These are phyloP conservation scores for Pleurostoma richardsiae DNA, from an alignment of 2,329 filamentous ascomycete species.

Conservation along the genomic window DNA sequence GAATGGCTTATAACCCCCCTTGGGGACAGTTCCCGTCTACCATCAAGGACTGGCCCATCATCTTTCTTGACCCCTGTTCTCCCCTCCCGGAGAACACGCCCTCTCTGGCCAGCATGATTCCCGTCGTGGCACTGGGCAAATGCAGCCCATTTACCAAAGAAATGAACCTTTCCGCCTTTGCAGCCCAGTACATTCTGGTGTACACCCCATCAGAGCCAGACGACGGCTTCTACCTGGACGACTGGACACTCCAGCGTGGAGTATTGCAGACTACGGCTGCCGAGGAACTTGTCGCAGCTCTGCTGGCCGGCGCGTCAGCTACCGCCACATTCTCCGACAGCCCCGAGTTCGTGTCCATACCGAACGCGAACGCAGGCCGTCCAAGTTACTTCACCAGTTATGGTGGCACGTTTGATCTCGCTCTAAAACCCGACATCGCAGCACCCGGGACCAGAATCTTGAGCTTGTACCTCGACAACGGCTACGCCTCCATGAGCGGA, in stretches of 20 bases:
- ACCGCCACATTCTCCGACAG: conserved; percentile 17
- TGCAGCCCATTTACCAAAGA: background rate
- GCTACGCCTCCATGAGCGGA: conserved; percentile 30
- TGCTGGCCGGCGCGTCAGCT: conserved; percentile 20
- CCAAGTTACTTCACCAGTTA: conserved; percentile 34
- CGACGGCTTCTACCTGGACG: background rate
- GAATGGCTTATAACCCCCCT: conserved; percentile 26
- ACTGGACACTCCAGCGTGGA: background rate
- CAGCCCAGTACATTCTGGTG: background rate
- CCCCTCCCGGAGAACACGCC: conserved; percentile 14
- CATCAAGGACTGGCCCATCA: conserved; percentile 26
- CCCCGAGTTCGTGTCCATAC: background rate
- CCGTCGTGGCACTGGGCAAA: conserved; percentile 8
- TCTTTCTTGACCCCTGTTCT: conserved; percentile 18
- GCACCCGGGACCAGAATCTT: conserved; percentile 37
- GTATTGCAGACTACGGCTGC: background rate
- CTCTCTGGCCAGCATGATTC: conserved; percentile 15
- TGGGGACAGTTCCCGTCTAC: conserved; percentile 23
- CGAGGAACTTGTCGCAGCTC: conserved; percentile 20
- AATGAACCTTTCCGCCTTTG: background rate
- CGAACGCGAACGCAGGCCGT: conserved; percentile 14
- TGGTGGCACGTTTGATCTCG: conserved; percentile 36
- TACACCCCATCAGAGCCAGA: background rate
- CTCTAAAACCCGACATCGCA: conserved; percentile 36
- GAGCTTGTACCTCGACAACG: conserved; percentile 30